Evolutionary conservation across 148 eudicot genomes (phyloP).

Genomic region (Spergularia marina): DNA sequence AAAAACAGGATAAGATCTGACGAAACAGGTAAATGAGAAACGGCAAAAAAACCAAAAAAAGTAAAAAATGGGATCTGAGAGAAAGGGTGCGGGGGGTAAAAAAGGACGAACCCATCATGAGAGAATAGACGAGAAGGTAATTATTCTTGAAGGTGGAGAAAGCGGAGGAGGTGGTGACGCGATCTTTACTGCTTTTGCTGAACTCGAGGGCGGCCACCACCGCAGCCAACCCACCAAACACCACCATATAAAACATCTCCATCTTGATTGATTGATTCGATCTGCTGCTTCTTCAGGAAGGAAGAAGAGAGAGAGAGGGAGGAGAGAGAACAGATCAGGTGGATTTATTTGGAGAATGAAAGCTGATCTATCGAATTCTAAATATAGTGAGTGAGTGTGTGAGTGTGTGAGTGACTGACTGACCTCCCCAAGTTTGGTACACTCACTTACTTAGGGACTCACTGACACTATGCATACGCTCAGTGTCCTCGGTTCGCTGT

Average conservation of each 20-base stretch:
- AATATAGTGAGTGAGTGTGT: too few species aligned
- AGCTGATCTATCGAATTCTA: too few species aligned
- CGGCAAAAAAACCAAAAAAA: background rate
- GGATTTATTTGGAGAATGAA: too few species aligned
- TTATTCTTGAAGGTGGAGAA: slow-evolving; percentile 91
- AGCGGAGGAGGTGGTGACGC: slow-evolving; percentile 61
- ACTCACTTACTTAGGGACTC: too few species aligned
- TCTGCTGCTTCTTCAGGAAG: background rate
- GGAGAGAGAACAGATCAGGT: background rate
- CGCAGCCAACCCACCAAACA: slow-evolving; percentile 60
- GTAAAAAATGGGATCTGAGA: background rate
- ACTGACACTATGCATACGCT: too few species aligned
- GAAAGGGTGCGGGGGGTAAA: background rate
- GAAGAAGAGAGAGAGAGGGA: background rate
- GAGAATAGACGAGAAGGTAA: slow-evolving; percentile 89
- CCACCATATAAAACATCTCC: slow-evolving; percentile 80
- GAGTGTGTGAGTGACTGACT: too few species aligned
- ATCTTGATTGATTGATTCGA: slow-evolving; percentile 25
- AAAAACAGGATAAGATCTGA: too few species aligned
- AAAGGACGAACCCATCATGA: slow-evolving; percentile 76
- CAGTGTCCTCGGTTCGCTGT: too few species aligned
- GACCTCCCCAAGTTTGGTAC: too few species aligned
- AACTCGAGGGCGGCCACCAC: slow-evolving; percentile 74
- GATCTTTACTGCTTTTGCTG: slow-evolving; percentile 79
- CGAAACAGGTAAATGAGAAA: background rate